A percentile compares a stretch with the other conserved stretches of the same genome.
Conservation (phyloP, 148 eudicot genomes). For the Cornus kousa region DNA sequence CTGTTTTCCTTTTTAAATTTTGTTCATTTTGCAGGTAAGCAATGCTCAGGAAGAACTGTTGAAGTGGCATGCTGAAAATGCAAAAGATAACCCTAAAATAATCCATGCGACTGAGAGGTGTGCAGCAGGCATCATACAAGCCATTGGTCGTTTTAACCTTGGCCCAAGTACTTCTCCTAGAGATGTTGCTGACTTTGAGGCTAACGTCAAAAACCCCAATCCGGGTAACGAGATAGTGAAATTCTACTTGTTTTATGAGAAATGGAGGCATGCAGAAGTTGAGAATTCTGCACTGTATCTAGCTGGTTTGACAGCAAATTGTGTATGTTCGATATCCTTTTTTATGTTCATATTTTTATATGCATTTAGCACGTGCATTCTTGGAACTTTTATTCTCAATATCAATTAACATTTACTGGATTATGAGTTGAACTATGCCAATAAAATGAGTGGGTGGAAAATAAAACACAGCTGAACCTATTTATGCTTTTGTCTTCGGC, state of each 20-base stretch:
- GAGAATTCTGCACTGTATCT: conserved; percentile 44
- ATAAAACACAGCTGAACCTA: neutral
- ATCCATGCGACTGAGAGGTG: conserved; percentile 70
- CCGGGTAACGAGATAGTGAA: conserved; percentile 66
- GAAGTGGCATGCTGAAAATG: conserved; percentile 67
- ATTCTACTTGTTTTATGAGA: conserved; percentile 55
- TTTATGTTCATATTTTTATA: neutral
- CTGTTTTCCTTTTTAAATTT: conserved; percentile 2
- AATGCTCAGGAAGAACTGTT: conserved; percentile 78
- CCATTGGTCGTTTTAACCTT: conserved; percentile 68
- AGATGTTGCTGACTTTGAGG: conserved; percentile 42
- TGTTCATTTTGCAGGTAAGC: conserved; percentile 44
- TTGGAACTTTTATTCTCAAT: neutral
- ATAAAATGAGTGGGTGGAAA: neutral
- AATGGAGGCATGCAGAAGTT: conserved; percentile 60
- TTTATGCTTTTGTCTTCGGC: neutral
- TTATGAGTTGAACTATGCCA: neutral
- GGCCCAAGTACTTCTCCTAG: conserved; percentile 60
- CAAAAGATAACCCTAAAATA: conserved; percentile 61
- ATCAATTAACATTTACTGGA: neutral
- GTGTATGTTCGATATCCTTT: conserved; percentile 33
- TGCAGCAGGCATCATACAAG: conserved; percentile 74
- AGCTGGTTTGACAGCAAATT: conserved; percentile 42
- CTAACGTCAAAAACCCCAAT: conserved; percentile 31
- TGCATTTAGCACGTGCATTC: neutral